These are phyloP conservation scores for Saprolegnia diclina DNA, from an alignment of 352 stramenopile genomes.

Conservation along the genomic window DNA sequence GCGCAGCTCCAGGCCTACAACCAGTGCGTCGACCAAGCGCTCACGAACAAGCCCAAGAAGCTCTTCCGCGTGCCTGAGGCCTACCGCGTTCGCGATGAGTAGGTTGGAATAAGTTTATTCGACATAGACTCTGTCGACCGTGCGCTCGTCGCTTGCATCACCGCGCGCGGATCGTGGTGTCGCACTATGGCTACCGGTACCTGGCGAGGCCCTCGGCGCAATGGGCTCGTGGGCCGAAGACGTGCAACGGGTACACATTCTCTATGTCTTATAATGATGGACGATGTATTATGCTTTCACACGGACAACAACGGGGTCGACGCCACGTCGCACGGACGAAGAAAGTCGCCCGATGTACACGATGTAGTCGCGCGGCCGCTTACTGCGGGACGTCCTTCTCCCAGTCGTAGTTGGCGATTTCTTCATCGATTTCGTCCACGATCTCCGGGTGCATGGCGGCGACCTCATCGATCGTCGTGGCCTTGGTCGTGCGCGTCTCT, in stretches of 20 bases:
- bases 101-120: not conserved
- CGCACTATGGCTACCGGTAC: too few species aligned
- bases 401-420: constrained; percentile 86
- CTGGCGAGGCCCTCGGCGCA: too few species aligned
- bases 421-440: constrained; percentile 78
- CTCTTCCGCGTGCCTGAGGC: constrained; percentile 76
- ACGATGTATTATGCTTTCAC: too few species aligned
- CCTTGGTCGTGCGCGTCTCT: constrained; percentile 76
- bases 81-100: constrained; percentile 58
- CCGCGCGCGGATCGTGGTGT: too few species aligned
- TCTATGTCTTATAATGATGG: not conserved
- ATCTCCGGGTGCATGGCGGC: constrained; percentile 83
- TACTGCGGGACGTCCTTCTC: constrained; percentile 78
- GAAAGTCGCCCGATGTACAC: not conserved
- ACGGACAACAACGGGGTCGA: not conserved
- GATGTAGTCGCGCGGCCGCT: not conserved
- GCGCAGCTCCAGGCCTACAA: constrained; percentile 62
- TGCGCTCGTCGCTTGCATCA: not conserved
- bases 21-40: constrained; percentile 54
- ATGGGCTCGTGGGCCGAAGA: not conserved
- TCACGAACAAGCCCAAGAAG: constrained; percentile 53
- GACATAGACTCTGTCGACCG: not conserved
- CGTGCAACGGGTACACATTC: not conserved
- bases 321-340: not conserved
- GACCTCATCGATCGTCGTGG: constrained; percentile 81